phyloP scores from a whole-genome alignment of 768 basidiomycete species.

The Pisolithus orientalis region DNA sequence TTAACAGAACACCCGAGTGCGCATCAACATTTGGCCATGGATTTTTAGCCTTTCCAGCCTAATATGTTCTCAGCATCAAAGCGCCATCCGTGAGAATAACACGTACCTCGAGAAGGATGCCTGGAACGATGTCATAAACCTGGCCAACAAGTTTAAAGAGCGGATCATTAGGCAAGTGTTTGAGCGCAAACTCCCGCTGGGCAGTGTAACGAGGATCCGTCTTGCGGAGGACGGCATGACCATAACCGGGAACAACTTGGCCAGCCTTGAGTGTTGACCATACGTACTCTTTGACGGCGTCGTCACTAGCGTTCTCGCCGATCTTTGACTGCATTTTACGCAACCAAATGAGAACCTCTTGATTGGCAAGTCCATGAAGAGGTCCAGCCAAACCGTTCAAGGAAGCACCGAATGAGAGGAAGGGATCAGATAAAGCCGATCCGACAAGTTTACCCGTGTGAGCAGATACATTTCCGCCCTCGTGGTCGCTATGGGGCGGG shows the following conservation, averaged over 20 bases:
- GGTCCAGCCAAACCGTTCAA: slow-evolving; percentile 96
- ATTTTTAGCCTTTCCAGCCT: slow-evolving; percentile 91
- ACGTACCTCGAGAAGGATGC: slow-evolving; percentile 76
- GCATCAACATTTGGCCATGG: slow-evolving; percentile 98
- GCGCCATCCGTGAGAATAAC: slow-evolving; percentile 1
- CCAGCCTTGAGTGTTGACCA: slow-evolving; percentile 92
- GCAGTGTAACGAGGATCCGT: slow-evolving; percentile 91
- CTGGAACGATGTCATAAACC: slow-evolving; percentile 82
- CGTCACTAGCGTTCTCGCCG: slow-evolving; percentile 80
- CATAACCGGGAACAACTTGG: slow-evolving; percentile 91
- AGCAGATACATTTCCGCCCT: slow-evolving; percentile 97
- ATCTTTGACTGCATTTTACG: slow-evolving; percentile 89
- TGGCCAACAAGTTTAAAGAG: slow-evolving; percentile 93
- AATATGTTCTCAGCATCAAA: slow-evolving; percentile 1
- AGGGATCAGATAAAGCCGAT: slow-evolving; percentile 94
- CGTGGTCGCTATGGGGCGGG: slow-evolving; percentile 65
- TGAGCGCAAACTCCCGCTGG: slow-evolving; percentile 83
- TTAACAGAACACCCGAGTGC: slow-evolving; percentile 86
- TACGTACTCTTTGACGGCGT: slow-evolving; percentile 87
- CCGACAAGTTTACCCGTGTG: slow-evolving; percentile 92
- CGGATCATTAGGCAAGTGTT: slow-evolving; percentile 81
- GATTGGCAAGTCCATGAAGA: slow-evolving; percentile 94
- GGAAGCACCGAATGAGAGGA: slow-evolving; percentile 89
- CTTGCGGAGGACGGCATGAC: slow-evolving; percentile 82
- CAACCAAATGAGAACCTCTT: slow-evolving; percentile 94